Evolutionary conservation across 2,329 filamentous ascomycete genomes (phyloP), one percentile per base, ranked within the genome.

Genomic region (Penicillium sp.): DNA sequence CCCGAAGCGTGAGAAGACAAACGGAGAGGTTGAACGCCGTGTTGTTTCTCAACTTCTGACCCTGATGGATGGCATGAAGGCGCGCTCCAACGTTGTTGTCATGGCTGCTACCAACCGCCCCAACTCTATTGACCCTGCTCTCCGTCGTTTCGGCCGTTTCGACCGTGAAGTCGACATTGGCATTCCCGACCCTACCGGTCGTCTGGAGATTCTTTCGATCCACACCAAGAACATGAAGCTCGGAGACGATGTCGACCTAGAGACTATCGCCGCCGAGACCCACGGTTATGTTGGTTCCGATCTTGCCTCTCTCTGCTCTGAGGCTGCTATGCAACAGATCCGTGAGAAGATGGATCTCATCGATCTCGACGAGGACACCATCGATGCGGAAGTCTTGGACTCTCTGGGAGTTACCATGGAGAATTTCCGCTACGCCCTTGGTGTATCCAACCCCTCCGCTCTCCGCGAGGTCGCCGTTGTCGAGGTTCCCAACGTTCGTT

Each of bases 151-250:
- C 82, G 95, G 95, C 67, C 95, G 95, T 81, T 98, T 99, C 84
- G 95, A 99, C 79, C 95, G 95, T 79, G 95, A 98, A 81, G 94
- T 99, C 68, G 95, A 99, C 76, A 97, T 99, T 75, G 93, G 94
- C 75, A 96, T 98, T 70, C 95, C 95, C 58, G 95, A 98, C 83
- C 95, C 95, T 56, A 98, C 94, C 72, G 95, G 95, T 67, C 95
- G 95, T 86, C 91, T 99, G 44, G 95, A 99, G 86, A 98, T 99
- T 75, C 89, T 99, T 64, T 92, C 96, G 81, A 99, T 99, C 70
- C 95, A 99, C 87, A 99, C 95, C 81, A 99, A 99, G 90, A 99
- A 99, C 88, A 99, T 99, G 95, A 99, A 99, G 86, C 88, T 99
- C 65, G 93, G 82, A 63, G 95, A 98, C 62, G 95, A 98, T 72